A percentile compares a stretch with the other conserved stretches of the same genome.
Conservation (phyloP, 1,139 yeast genomes). For the Hemisphaericaspora subhashii region DNA sequence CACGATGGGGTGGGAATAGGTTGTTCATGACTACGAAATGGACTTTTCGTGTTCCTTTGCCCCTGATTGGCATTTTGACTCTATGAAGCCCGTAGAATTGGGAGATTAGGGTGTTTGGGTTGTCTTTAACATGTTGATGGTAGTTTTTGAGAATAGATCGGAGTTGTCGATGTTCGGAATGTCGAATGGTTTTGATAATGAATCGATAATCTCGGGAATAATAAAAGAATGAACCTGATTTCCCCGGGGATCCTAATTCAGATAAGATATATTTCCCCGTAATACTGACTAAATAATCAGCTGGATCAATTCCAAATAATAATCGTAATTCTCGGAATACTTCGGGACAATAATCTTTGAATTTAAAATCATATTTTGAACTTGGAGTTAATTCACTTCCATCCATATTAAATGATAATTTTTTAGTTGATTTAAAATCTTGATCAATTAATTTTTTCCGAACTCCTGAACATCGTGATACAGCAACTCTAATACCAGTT, state of each 20-base stretch:
- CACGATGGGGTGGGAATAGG: constrained; percentile 91
- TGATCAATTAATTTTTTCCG: constrained; percentile 69
- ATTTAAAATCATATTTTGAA: constrained; percentile 92
- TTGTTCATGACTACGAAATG: constrained; percentile 97
- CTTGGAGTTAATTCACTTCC: constrained; percentile 92
- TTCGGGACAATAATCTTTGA: constrained; percentile 94
- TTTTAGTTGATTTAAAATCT: constrained; percentile 72
- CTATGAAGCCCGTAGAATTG: constrained; percentile 96
- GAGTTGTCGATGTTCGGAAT: constrained; percentile 84
- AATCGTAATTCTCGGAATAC: constrained; percentile 85
- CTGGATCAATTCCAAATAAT: constrained; percentile 86
- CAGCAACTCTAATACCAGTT: constrained; percentile 95
- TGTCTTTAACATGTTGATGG: constrained; percentile 73
- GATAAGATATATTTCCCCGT: constrained; percentile 91
- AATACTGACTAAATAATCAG: constrained; percentile 88
- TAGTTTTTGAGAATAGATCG: constrained; percentile 75
- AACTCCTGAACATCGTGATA: constrained; percentile 84
- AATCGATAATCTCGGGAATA: constrained; percentile 91
- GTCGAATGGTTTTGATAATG: constrained; percentile 94
- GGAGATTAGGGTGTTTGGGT: constrained; percentile 86
- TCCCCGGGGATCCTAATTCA: constrained; percentile 95
- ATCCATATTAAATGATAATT: constrained; percentile 80
- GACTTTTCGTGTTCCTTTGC: constrained; percentile 65
- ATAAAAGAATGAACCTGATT: constrained; percentile 94
- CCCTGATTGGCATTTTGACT: constrained; percentile 73